Evolutionary conservation across 371 early-diverging fungal species (phyloP).

Genomic region (Saksenaea vasiformis): DNA sequence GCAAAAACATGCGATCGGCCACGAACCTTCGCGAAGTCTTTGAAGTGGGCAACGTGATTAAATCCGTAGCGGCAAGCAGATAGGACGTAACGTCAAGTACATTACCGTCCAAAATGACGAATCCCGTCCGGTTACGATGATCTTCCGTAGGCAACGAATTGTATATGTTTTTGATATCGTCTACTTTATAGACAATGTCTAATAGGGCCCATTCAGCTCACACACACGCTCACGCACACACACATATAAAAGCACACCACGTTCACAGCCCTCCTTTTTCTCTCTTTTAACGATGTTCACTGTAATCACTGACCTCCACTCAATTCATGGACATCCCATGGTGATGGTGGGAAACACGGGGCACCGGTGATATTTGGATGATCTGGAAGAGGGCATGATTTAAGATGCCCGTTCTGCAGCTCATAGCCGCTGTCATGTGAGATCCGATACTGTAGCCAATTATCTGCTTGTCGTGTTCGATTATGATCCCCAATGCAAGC

Average conservation of each 20-base stretch:
- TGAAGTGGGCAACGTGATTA: constrained; percentile 29
- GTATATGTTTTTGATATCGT: constrained; percentile 18
- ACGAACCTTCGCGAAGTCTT: constrained; percentile 40
- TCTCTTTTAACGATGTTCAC: background rate
- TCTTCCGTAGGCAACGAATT: constrained; percentile 30
- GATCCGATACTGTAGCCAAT: constrained; percentile 35
- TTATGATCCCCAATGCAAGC: constrained; percentile 30
- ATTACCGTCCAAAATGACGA: constrained; percentile 39
- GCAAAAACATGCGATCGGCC: constrained; percentile 45
- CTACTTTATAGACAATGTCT: constrained; percentile 39
- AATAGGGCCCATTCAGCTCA: background rate
- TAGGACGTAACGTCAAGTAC: constrained; percentile 48
- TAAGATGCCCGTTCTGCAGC: constrained; percentile 17
- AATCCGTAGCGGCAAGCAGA: constrained; percentile 33
- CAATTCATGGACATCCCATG: background rate
- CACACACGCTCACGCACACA: background rate
- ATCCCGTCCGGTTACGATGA: constrained; percentile 14
- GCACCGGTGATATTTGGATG: constrained; percentile 33
- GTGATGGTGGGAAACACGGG: constrained; percentile 31
- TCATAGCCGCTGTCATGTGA: constrained; percentile 35
- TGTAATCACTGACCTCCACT: background rate
- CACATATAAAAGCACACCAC: too few species aligned
- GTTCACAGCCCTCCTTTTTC: background rate
- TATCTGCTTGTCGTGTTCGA: constrained; percentile 27
- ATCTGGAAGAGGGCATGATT: constrained; percentile 41